Evolutionary conservation across 179 eudicot species (phyloP).

Genomic region (Dionaea muscipula): DNA sequence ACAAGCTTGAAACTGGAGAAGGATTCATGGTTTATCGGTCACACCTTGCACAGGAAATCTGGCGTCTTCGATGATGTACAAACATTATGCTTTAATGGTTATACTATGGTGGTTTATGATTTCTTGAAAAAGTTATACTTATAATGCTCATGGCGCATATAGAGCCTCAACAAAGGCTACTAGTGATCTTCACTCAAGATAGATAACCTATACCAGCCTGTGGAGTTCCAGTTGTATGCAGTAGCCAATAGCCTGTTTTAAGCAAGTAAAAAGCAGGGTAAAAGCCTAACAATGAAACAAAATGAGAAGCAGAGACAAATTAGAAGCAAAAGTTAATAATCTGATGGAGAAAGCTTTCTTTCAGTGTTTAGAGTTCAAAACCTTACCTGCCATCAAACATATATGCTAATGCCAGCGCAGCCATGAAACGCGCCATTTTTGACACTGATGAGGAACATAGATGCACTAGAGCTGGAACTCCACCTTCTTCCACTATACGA

Average conservation of each 20-base stretch:
- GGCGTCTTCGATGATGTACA: too few relatives aligned
- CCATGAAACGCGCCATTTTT: slow-evolving; percentile 98
- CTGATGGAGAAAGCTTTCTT: not conserved
- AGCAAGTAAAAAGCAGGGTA: not conserved
- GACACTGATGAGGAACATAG: slow-evolving; percentile 76
- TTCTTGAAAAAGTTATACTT: too few relatives aligned
- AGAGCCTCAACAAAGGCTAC: too few relatives aligned
- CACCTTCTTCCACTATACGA: slow-evolving; percentile 90
- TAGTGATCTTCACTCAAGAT: too few relatives aligned
- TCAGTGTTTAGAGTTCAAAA: not conserved
- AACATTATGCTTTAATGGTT: too few relatives aligned
- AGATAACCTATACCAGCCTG: not conserved
- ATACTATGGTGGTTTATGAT: too few relatives aligned
- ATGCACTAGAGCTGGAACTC: slow-evolving; percentile 80
- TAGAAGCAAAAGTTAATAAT: not conserved
- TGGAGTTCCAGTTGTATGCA: slow-evolving; percentile 2
- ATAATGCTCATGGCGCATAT: too few relatives aligned
- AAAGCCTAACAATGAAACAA: not conserved
- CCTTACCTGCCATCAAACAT: slow-evolving; percentile 96
- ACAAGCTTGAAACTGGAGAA: too few relatives aligned
- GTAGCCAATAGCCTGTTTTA: not conserved
- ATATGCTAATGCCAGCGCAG: slow-evolving; percentile 86
- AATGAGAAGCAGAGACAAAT: not conserved
- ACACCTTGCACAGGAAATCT: too few relatives aligned
- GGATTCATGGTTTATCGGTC: too few relatives aligned